Percentiles rank a stretch among this genome's conserved stretches.
Conservation (phyloP, 441 rosid genomes). For the Arabidopsis lyrata region DNA sequence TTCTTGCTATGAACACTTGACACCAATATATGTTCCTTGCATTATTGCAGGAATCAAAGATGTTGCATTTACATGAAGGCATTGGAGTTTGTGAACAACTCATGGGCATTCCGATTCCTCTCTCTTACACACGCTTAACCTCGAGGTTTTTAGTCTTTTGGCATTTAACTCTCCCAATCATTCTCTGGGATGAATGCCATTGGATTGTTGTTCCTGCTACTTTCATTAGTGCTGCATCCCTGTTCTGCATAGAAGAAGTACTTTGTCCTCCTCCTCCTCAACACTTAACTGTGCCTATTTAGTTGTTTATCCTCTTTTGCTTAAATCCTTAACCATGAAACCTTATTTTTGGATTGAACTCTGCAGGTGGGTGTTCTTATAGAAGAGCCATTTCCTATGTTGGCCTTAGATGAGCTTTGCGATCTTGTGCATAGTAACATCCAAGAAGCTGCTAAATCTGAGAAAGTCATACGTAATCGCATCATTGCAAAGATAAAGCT, state of each 20-base stretch:
- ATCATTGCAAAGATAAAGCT: slow-evolving; percentile 57
- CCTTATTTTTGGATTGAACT: slow-evolving; percentile 22
- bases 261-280: slow-evolving; percentile 7
- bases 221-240: slow-evolving; percentile 89
- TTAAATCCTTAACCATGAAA: background rate
- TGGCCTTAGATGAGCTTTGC: slow-evolving; percentile 89
- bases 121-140: slow-evolving; percentile 91
- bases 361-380: slow-evolving; percentile 93
- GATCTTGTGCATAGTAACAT: slow-evolving; percentile 57
- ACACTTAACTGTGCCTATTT: background rate
- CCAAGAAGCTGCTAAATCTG: slow-evolving; percentile 65
- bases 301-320: background rate
- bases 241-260: slow-evolving; percentile 98
- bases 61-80: slow-evolving; percentile 82
- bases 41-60: slow-evolving; percentile 65
- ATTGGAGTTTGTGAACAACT: slow-evolving; percentile 84
- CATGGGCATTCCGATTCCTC: slow-evolving; percentile 86
- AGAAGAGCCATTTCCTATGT: slow-evolving; percentile 93
- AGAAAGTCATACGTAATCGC: slow-evolving; percentile 61
- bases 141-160: slow-evolving; percentile 95
- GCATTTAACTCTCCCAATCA: slow-evolving; percentile 92
- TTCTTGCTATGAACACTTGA: background rate
- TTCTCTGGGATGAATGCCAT: slow-evolving; percentile 97
- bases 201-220: slow-evolving; percentile 99
- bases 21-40: slow-evolving; percentile 1